These are phyloP conservation scores for Amanita subjunquillea DNA, from an alignment of 768 basidiomycete genomes.

Conservation along the genomic window DNA sequence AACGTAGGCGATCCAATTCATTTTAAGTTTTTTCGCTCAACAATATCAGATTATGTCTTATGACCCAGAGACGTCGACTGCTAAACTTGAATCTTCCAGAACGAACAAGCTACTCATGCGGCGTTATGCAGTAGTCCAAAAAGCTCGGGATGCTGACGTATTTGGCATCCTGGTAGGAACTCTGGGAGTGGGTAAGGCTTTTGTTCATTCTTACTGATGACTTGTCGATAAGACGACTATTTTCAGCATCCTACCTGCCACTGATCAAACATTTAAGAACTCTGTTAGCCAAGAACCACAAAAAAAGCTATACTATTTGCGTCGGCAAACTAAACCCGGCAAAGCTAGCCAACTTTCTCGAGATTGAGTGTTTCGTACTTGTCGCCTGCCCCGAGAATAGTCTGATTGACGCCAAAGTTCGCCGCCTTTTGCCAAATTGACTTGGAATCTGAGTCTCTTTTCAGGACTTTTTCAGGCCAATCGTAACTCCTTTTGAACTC, in stretches of 20 bases:
- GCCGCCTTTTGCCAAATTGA: background rate
- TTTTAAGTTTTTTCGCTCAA: background rate
- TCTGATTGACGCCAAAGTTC: conserved; percentile 58
- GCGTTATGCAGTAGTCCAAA: conserved; percentile 79
- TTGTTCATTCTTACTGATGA: background rate
- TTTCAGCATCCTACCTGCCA: conserved; percentile 71
- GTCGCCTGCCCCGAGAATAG: conserved; percentile 95
- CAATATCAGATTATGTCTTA: conserved; percentile 61
- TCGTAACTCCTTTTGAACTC: conserved; percentile 90
- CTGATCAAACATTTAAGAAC: conserved; percentile 75
- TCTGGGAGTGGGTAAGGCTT: conserved; percentile 66
- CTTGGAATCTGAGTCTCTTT: background rate
- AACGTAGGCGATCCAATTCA: conserved; percentile 32
- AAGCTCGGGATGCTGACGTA: conserved; percentile 85
- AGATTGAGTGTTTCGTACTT: conserved; percentile 92
- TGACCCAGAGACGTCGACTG: conserved; percentile 41
- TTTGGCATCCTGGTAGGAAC: conserved; percentile 95
- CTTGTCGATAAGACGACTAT: background rate
- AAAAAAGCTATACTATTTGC: conserved; percentile 91
- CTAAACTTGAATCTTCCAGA: conserved; percentile 48
- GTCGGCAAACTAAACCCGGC: conserved; percentile 94
- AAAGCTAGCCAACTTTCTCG: conserved; percentile 92
- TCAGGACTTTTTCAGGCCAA: conserved; percentile 84
- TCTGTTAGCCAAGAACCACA: conserved; percentile 53
- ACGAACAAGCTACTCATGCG: conserved; percentile 85